Base-by-base conservation (phyloP, 2,329 filamentous ascomycete genomes). In the Verticillium dahliae region DNA sequence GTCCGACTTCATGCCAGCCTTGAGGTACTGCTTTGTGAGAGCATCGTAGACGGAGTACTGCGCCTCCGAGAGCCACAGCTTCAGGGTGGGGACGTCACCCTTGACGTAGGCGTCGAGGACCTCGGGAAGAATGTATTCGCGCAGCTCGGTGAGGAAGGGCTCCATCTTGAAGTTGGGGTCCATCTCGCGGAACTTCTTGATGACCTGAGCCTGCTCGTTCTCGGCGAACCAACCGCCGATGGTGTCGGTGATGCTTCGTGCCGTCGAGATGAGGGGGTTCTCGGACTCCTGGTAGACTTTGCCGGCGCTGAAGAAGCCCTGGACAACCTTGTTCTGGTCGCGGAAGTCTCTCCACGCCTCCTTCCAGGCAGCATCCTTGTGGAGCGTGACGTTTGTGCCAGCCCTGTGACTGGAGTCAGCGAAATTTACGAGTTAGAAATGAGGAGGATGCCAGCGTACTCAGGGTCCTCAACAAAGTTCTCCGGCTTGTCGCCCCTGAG, bases 101-200 rank as follows among this genome's bases (percentile, higher is more conserved):
- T 97, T 98, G 70, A 99, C 95, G 70, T 99, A 99, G 31, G 95
- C 95, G 72, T 99, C 95, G 18, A 99, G 84, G 2, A 98, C 95
- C 77, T 99, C 95, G 7, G 95, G 95, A 1, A 99, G 84, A 61
- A 99, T 98, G 76, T 98, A 99, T 77, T 98, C 94, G 74, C 95
- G 90, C 77, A 99, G 90, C 70, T 99, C 95, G 67, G 91, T 90
- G 59, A 98, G 79, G 81, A 98, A 99, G 0, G 92, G 90, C 76
- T 99, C 95, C 68, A 97, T 85, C 73, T 97, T 92, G 82, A 99
- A 99, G 67, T 83, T 85, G 5, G 95, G 94, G 69, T 99, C 95
- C 86, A 98, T 97, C 69, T 93, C 86, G 56, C 94, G 89, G 82
- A 99, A 96, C 76, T 94, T 96, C 81, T 97, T 98, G 80, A 98